phyloP scores from a whole-genome alignment of 108 stramenopile species.

The Fragilaria radians region DNA sequence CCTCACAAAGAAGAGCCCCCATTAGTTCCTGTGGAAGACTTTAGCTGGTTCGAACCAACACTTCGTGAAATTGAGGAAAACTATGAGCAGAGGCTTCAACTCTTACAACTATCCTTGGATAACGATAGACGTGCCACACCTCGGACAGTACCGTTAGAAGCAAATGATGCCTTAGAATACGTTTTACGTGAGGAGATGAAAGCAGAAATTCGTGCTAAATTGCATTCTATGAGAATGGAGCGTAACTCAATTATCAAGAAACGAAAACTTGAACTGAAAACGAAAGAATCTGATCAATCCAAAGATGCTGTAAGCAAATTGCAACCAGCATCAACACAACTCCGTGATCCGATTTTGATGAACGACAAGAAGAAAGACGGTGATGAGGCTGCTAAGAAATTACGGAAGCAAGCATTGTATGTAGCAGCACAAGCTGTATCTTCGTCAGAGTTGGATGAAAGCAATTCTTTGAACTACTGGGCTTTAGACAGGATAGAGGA shows the following conservation, averaged over 20 bases:
- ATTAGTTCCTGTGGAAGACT: background rate
- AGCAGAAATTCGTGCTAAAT: slow-evolving; percentile 22
- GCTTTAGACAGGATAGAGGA: slow-evolving; percentile 33
- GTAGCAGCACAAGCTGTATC: background rate
- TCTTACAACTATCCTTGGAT: background rate
- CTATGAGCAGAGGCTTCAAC: background rate
- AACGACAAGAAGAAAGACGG: background rate
- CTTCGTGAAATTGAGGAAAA: slow-evolving; percentile 4
- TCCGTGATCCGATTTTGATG: background rate
- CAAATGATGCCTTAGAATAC: slow-evolving; percentile 18
- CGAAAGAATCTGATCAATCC: slow-evolving; percentile 9
- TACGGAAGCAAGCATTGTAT: background rate
- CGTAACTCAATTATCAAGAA: background rate
- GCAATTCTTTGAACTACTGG: slow-evolving; percentile 28
- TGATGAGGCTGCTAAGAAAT: background rate
- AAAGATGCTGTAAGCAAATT: background rate
- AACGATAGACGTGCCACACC: background rate
- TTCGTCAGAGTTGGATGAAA: background rate
- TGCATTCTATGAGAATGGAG: slow-evolving; percentile 9
- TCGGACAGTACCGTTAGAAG: slow-evolving; percentile 19
- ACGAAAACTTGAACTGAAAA: slow-evolving; percentile 1
- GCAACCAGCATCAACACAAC: background rate
- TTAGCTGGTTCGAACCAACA: slow-evolving; percentile 3
- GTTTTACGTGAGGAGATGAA: slow-evolving; percentile 36
- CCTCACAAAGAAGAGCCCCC: background rate